Evolutionary conservation across 768 basidiomycete genomes (phyloP).

Genomic region (Boletus speciosus): DNA sequence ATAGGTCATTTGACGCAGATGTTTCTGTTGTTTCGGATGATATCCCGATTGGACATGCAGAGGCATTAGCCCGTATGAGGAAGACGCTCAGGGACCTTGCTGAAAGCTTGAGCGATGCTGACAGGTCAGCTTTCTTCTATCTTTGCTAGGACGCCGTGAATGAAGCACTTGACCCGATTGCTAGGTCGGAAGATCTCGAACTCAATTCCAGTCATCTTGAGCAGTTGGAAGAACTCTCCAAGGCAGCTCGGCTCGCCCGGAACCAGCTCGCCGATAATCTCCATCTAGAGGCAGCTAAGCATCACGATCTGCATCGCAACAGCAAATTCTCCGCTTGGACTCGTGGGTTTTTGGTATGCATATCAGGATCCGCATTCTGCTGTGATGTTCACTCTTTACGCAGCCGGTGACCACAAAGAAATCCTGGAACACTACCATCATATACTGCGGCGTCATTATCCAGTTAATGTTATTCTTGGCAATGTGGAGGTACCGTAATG

Average conservation of each 20-base stretch:
- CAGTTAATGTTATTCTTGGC: slow-evolving; percentile 47
- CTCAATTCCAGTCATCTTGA: slow-evolving; percentile 45
- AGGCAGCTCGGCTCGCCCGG: slow-evolving; percentile 48
- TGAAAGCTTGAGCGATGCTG: slow-evolving; percentile 52
- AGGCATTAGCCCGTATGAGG: slow-evolving; percentile 56
- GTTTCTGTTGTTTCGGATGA: slow-evolving; percentile 23
- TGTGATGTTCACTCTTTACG: slow-evolving; percentile 9
- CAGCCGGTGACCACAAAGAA: slow-evolving; percentile 19
- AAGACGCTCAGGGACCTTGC: slow-evolving; percentile 56
- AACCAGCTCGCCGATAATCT: slow-evolving; percentile 42
- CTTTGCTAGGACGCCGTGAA: slow-evolving; percentile 3
- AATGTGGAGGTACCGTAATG: slow-evolving; percentile 56
- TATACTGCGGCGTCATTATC: slow-evolving; percentile 36
- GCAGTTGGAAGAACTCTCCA: slow-evolving; percentile 53
- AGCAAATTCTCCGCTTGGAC: slow-evolving; percentile 36
- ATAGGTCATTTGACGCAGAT: slow-evolving; percentile 20
- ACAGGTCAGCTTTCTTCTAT: slow-evolving; percentile 40
- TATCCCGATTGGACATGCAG: slow-evolving; percentile 35
- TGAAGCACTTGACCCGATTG: slow-evolving; percentile 1
- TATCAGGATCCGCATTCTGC: neutral
- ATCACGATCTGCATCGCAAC: slow-evolving; percentile 35
- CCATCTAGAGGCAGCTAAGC: slow-evolving; percentile 36
- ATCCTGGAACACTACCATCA: slow-evolving; percentile 28
- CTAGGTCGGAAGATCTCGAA: slow-evolving; percentile 38
- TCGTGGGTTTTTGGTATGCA: slow-evolving; percentile 39